A percentile compares a stretch with the other conserved stretches of the same genome.
These are phyloP conservation scores for Mycosphaerella arachidis DNA, from an alignment of 2,329 filamentous ascomycete genomes.

Conservation along the genomic window DNA sequence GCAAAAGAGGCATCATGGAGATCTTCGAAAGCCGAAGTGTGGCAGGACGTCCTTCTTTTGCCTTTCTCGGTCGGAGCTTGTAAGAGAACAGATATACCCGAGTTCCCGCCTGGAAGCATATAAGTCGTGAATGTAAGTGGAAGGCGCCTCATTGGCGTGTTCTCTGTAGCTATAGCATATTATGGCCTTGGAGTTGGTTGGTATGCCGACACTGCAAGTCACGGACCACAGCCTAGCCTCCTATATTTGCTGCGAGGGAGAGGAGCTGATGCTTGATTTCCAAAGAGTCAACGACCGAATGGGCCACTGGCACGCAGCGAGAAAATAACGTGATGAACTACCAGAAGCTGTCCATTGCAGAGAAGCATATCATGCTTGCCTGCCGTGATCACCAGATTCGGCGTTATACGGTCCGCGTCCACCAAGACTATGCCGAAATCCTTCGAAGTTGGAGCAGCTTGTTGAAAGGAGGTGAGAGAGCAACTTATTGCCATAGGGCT, in stretches of 20 bases:
- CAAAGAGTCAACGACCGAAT: background rate
- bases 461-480: background rate
- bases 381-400: background rate
- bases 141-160: background rate
- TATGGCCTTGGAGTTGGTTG: background rate
- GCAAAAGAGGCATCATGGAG: background rate
- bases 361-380: background rate
- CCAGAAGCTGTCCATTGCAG: background rate
- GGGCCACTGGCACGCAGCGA: background rate
- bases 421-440: background rate
- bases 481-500: background rate
- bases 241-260: background rate
- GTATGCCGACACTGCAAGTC: background rate
- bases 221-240: background rate
- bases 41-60: background rate
- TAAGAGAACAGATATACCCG: constrained; percentile 2
- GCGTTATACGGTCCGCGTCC: background rate
- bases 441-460: background rate
- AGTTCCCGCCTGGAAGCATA: constrained; percentile 7
- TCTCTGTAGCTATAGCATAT: background rate
- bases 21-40: background rate
- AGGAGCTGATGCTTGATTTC: background rate
- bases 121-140: background rate
- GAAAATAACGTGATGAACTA: background rate
- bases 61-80: background rate